Evolutionary conservation across 352 stramenopile species (phyloP), one percentile per base, ranked within the genome.

Genomic region (Phytophthora niederhauseri): DNA sequence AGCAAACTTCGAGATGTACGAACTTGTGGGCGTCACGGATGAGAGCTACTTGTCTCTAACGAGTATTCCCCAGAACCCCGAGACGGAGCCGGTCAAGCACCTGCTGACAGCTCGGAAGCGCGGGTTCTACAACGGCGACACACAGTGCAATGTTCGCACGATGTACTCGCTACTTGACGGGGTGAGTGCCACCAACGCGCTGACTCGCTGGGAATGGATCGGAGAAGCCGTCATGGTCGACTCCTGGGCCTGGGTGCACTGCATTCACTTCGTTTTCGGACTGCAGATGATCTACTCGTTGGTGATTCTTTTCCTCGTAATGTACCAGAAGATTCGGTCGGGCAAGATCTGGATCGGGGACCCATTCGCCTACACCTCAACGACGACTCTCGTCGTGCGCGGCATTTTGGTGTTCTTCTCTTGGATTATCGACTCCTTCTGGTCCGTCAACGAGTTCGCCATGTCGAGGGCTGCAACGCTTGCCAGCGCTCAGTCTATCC

Each of bases 281-380:
- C 2, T 78, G n/a, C 57, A 80, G n/a, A 30, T 74, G 46, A 45
- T 77, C 0, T 51, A 70, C 12, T 75, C 64, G 4, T 54, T 84
- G 17, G n/a, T 70, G 14, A 36, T 78, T 17, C 57, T 81, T 2
- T 34, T 65, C 30, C 22, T 81, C 6, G 62, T 81, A 7, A 61
- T 62, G 3, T 77, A 78, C 48, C 73, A 66, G 2, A 81, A 70
- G 31, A 12, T 80, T 17, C 45, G 49, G 2, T 62, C 48, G 0
- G 72, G 76, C 19, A 81, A 81, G 20, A 14, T 81, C 8, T 84
- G 76, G 76, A 48, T 84, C 17, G 73, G 76, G 15, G 76, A 79
- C 31, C 73, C 76, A 0, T 83, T 83, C 31, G 70, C 76, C 6
- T 66, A 66, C 14, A 64, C 77, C 22, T 81, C 70, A 17, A 71